Evolutionary conservation across 805 yeast species (phyloP).

Genomic region (Peterozyma xylosa): DNA sequence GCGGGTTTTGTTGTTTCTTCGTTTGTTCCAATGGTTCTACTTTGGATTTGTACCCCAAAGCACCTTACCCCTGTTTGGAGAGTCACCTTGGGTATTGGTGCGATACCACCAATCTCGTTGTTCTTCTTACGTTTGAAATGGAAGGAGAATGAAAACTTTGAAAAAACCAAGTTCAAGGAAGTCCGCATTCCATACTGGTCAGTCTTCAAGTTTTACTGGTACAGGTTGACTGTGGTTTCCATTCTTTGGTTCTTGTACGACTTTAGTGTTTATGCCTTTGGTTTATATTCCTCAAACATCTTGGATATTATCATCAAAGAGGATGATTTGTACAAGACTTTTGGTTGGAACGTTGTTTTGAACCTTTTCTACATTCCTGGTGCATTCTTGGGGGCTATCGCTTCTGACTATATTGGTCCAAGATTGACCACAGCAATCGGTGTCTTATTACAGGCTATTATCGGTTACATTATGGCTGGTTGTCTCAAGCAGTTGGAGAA

Average conservation of each 20-base stretch:
- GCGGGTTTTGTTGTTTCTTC: conserved; percentile 77
- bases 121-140: conserved; percentile 73
- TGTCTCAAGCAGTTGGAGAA: conserved; percentile 44
- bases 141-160: conserved; percentile 66
- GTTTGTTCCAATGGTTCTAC: conserved; percentile 77
- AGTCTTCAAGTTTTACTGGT: conserved; percentile 77
- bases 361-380: conserved; percentile 90
- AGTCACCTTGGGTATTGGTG: conserved; percentile 83
- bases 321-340: conserved; percentile 58
- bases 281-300: conserved; percentile 74
- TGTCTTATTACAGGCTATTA: conserved; percentile 60
- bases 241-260: conserved; percentile 89
- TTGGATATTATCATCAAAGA: conserved; percentile 50
- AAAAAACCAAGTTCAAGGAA: conserved; percentile 60
- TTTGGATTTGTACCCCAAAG: conserved; percentile 71
- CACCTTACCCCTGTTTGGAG: conserved; percentile 88
- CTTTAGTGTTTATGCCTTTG: conserved; percentile 81
- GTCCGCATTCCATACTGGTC: conserved; percentile 60
- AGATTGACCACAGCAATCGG: conserved; percentile 70
- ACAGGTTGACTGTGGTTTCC: conserved; percentile 62
- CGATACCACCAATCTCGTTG: conserved; percentile 74
- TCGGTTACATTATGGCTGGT: conserved; percentile 84
- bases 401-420: conserved; percentile 90
- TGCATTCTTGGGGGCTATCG: conserved; percentile 74
- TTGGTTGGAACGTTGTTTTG: conserved; percentile 90